Conservation (phyloP, 108 stramenopile species). For the Poteriospumella lacustris region DNA sequence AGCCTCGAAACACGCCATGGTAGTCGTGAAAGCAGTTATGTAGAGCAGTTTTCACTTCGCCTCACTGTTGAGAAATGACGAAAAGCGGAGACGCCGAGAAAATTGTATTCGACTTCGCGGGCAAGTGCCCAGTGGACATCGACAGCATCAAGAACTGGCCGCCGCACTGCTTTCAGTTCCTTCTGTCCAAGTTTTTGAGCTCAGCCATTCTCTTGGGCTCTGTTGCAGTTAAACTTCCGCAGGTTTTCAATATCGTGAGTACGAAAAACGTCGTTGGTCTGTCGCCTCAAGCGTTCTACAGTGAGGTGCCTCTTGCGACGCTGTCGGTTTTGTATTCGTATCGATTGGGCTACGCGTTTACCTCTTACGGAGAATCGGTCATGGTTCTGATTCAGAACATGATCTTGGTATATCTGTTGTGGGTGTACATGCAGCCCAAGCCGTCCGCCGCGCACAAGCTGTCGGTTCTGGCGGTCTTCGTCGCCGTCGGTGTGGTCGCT, state of each 20-base stretch:
- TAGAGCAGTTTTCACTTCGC: no score
- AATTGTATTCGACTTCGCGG: no score
- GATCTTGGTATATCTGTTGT: constrained; percentile 36
- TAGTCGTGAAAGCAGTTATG: no score
- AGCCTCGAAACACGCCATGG: no score
- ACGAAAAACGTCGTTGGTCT: constrained; percentile 30
- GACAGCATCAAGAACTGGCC: no score
- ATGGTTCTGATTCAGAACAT: constrained; percentile 40
- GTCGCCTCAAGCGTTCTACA: constrained; percentile 36
- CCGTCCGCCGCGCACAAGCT: background rate
- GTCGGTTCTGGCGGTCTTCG: constrained; percentile 1
- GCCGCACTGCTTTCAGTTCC: no score
- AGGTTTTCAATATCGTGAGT: background rate
- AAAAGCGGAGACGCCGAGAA: no score
- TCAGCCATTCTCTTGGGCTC: background rate
- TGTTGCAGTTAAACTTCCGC: background rate
- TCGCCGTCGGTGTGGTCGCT: constrained; percentile 20
- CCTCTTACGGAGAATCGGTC: constrained; percentile 37
- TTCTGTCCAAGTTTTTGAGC: background rate
- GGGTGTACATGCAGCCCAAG: constrained; percentile 23
- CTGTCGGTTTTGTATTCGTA: constrained; percentile 36
- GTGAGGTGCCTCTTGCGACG: constrained; percentile 39
- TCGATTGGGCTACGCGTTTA: constrained; percentile 30
- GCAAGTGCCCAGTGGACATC: no score
- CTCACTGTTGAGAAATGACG: no score